Evolutionary conservation across 2,329 filamentous ascomycete genomes (phyloP), one percentile per base, ranked within the genome.

Genomic region (Aspergillus spinulosporus): DNA sequence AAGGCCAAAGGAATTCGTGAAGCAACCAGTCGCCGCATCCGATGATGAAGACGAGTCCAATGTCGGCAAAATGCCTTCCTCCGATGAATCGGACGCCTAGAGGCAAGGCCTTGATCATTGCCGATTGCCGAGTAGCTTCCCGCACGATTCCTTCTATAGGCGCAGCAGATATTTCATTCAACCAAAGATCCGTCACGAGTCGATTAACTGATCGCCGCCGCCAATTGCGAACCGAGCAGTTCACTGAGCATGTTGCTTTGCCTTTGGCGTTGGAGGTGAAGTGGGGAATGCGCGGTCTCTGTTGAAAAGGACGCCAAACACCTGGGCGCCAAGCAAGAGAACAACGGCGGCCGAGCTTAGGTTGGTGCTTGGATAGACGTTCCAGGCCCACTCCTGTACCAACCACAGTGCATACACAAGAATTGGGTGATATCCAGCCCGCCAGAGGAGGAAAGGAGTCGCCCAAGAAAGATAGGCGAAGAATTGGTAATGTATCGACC

Each of bases 401-500:
- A 80, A 82, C 88, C 90, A 96, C 7, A 92, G 74, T 3, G 75
- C 76, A 66, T 87, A 87, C 63, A 91, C 83, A 32, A 88, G 66
- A 8, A 88, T 68, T 0, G 88, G 87, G 65, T 88, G 86, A 58
- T 86, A 77, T 1, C 87, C 86, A 54, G 87, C 84, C 66, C 85
- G 84, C 91, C 92, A 97, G 51, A 96, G 82, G 60, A 97, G 79
- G 71, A 90, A 95, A 0, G 92, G 92, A 5, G 90, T 90, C 11
- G 88, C 84, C 92, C 92, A 97, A 29, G 89, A 89, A 58, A 96
- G 83, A 79, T 95, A 96, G 45, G 90, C 86, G 74, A 92, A 97
- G 79, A 97, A 97, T 69, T 97, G 92, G 79, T 96, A 97, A 77
- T 97, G 92, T 65, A 97, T 82, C 54, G 88, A 93, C 56, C 92